phyloP scores from a whole-genome alignment of 352 stramenopile species.

The Aphanomyces stellatus region DNA sequence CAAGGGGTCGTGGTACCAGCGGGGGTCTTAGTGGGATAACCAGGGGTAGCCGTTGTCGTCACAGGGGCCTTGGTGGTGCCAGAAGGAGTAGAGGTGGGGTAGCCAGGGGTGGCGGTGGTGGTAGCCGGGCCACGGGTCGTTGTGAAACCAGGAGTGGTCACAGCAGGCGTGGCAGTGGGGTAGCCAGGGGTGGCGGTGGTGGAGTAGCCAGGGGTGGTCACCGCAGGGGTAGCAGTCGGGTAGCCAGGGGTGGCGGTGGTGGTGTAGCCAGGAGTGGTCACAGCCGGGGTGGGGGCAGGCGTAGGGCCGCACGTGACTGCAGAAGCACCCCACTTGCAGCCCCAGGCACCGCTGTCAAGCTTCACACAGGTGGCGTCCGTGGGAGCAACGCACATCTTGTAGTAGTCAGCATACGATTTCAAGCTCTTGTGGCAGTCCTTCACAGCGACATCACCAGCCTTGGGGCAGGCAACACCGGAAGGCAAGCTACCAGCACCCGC shows the following conservation, averaged over 20 bases:
- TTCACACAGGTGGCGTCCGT: conserved; percentile 36
- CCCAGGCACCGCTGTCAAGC: conserved; percentile 24
- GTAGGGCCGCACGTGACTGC: background rate
- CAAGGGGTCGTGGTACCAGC: background rate
- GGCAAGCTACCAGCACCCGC: conserved; percentile 12
- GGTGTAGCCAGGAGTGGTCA: background rate
- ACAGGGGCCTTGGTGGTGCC: background rate
- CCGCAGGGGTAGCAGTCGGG: background rate
- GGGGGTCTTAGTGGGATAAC: background rate
- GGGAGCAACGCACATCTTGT: conserved; percentile 26
- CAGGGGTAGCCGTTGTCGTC: background rate
- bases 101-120: background rate
- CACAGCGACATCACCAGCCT: conserved; percentile 25
- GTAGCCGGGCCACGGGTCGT: background rate
- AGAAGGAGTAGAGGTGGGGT: background rate
- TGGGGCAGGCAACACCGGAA: conserved; percentile 27
- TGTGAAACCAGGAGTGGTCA: background rate
- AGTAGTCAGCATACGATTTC: conserved; percentile 20
- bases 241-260: background rate
- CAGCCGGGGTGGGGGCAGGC: background rate
- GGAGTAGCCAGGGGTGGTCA: background rate
- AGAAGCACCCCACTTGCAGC: conserved; percentile 24
- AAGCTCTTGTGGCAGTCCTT: conserved; percentile 23
- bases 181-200: background rate
- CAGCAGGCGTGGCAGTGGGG: background rate